Evolutionary conservation across 805 yeast genomes (phyloP).

Genomic region (Myxozyma sirexii): DNA sequence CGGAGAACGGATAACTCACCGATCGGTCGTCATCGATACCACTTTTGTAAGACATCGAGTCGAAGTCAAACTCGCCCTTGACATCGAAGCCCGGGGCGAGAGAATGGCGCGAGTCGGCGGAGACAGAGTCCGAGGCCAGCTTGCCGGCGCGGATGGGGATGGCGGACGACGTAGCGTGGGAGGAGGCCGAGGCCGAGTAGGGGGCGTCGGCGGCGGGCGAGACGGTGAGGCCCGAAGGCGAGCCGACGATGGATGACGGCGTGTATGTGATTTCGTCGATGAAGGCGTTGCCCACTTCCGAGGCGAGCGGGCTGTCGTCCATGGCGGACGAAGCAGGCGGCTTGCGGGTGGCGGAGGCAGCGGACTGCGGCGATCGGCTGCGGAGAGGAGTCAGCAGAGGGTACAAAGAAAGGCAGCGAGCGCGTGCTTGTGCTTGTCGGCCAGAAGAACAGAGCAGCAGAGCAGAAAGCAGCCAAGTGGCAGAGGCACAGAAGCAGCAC

Average conservation of each 20-base stretch:
- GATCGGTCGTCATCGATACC: slow-evolving; percentile 26
- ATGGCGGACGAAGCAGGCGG: slow-evolving; percentile 8
- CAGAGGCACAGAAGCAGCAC: no score
- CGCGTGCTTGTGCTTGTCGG: no score
- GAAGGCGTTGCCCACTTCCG: slow-evolving; percentile 27
- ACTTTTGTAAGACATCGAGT: slow-evolving; percentile 18
- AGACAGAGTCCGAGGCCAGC: not conserved
- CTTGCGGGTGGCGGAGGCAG: slow-evolving; percentile 10
- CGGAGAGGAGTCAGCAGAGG: slow-evolving; percentile 7
- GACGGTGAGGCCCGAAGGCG: slow-evolving; percentile 33
- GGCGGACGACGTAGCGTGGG: slow-evolving; percentile 27
- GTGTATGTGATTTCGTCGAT: slow-evolving; percentile 36
- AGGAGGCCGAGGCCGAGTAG: slow-evolving; percentile 7
- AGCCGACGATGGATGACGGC: slow-evolving; percentile 36
- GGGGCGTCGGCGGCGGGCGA: slow-evolving; percentile 13
- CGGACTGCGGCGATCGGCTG: slow-evolving; percentile 5
- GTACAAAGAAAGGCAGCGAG: no score
- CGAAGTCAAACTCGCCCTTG: slow-evolving; percentile 23
- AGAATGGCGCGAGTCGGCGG: slow-evolving; percentile 1
- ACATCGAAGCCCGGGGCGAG: slow-evolving; percentile 16
- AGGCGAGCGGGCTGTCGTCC: slow-evolving; percentile 22
- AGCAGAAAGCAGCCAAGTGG: no score
- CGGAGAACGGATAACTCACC: slow-evolving; percentile 1
- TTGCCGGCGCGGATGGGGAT: slow-evolving; percentile 23
- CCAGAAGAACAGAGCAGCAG: no score